Base-by-base conservation (phyloP, 345 rosid species). In the Lenwebbia sp. region DNA sequence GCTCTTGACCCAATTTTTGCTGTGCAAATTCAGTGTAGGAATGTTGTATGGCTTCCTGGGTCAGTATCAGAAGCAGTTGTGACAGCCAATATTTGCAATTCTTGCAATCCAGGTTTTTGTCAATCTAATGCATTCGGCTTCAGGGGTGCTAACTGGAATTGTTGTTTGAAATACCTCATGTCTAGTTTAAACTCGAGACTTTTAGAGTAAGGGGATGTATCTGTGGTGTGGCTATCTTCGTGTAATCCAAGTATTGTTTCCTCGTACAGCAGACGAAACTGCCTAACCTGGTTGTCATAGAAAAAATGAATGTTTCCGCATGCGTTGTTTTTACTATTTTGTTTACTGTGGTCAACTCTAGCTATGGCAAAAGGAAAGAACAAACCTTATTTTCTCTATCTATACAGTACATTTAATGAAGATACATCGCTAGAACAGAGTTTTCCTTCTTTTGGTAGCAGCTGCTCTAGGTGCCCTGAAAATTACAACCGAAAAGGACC, bases 11-110 rank as follows among this genome's bases (percentile, higher is more conserved):
- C 76, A 62, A 62, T 30, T 62, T 76, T 83, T 74, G 49, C 50
- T 65, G 28, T 52, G 50, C 78, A 78, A 62, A 87, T 89, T 84
- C 92, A 96, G 98, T 97, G 99, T 91, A 94, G 99, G 88, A 97
- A 93, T 91, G 99, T 92, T 85, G 90, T 97, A 53, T 97, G 99
- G 99, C 99, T 97, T 86, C 99, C 99, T 81, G 99, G 99, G 82
- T 93, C 98, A 82, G 87, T 95, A 87, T 83, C 93, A 83, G 99
- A 97, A 93, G 99, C 99, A 57, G 86, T 93, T 84, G 94, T 97
- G 86, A 97, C 99, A 30, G 82, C 95, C 86, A 92, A 91, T 83
- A 85, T 91, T 86, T 97, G 99, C 92, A 91, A 86, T 86, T 90
- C 91, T 26, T 97, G 99, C 92, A 90, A 88, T 90, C 99, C 98